Base-by-base conservation (phyloP, 2,329 filamentous ascomycete species). In the Colletotrichum gloeosporioides region DNA sequence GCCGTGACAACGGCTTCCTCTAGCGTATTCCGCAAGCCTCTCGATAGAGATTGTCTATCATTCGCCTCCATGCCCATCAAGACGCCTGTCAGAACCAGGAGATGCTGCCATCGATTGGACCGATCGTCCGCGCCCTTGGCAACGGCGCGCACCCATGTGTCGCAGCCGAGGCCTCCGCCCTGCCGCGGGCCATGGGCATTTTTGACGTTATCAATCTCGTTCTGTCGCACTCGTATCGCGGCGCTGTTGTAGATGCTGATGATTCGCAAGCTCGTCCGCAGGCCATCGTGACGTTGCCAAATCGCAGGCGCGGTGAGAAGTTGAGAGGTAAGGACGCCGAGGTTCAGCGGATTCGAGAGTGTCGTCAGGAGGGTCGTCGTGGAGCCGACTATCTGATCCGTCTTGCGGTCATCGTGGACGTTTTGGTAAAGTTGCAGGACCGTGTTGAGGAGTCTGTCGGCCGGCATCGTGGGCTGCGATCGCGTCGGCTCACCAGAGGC, bases 81-180 rank as follows among this genome's bases (percentile, higher is more conserved):
- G 27, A 98, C 87, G 4, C 95, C 96, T 0, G 93, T 93, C 10
- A 98, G 90, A 7, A 96, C 90, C n/a, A 98, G 87, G 34, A 96
- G 85, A 83, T 98, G 96, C 83, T 95, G 93, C 95, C 95, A 98
- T 81, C 95, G 88, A 31, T 88, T 89, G 18, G 92, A 92, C 61
- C 89, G 88, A 36, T 89, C 89, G 70, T 93, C 91, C 12, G 90
- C 87, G 44, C 91, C 91, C 79, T 89, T 89, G 59, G 89, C 88
- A 5, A 93, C 88, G 1, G 90, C 90, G 25, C 88, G 86, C 10
- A 90, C 86, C 91, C 91, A 93, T 27, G 85, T 87, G 66, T 91
- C 89, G 78, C 87, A 87, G 31, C 82, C 77, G 10, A 92, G 77
- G 5, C 86, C 88, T 68, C 88, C 85, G 13, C 87, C 87, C n/a